A percentile compares a stretch with the other conserved stretches of the same genome.
These are phyloP conservation scores for Boletus tomentosulus DNA, from an alignment of 768 basidiomycete genomes.

Conservation along the genomic window DNA sequence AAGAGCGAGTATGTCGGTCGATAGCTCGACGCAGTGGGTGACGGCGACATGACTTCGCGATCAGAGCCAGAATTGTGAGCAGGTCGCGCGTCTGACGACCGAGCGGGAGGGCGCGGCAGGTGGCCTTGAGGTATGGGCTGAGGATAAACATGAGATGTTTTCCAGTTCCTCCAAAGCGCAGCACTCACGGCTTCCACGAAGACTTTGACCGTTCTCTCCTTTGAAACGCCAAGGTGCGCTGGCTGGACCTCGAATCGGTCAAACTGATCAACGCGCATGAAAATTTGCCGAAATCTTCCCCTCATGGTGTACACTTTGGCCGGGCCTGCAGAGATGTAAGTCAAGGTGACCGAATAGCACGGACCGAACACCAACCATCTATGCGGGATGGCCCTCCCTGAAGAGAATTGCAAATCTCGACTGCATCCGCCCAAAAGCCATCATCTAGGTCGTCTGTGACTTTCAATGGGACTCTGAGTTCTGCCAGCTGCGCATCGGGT, in stretches of 20 bases:
- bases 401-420: conserved; percentile 53
- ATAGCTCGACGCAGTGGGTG: background rate
- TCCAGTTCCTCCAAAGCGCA: background rate
- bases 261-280: conserved; percentile 56
- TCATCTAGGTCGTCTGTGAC: conserved; percentile 44
- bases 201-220: conserved; percentile 52
- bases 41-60: conserved; percentile 2
- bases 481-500: conserved; percentile 57
- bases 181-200: conserved; percentile 55
- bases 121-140: conserved; percentile 27
- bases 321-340: conserved; percentile 41
- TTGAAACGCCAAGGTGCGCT: conserved; percentile 54
- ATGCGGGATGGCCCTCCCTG: conserved; percentile 63
- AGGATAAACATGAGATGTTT: conserved; percentile 6
- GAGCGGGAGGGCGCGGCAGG: conserved; percentile 20
- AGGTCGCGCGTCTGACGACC: conserved; percentile 7
- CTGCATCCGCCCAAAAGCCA: conserved; percentile 70
- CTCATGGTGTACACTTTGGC: conserved; percentile 64
- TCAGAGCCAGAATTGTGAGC: conserved; percentile 20
- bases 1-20: conserved; percentile 7
- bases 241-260: conserved; percentile 46
- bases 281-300: conserved; percentile 65
- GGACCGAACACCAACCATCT: conserved; percentile 46
- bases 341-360: background rate
- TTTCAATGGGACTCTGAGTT: conserved; percentile 59